These are phyloP conservation scores for Macrolepiota fuliginosa DNA, from an alignment of 768 basidiomycete genomes.

Conservation along the genomic window DNA sequence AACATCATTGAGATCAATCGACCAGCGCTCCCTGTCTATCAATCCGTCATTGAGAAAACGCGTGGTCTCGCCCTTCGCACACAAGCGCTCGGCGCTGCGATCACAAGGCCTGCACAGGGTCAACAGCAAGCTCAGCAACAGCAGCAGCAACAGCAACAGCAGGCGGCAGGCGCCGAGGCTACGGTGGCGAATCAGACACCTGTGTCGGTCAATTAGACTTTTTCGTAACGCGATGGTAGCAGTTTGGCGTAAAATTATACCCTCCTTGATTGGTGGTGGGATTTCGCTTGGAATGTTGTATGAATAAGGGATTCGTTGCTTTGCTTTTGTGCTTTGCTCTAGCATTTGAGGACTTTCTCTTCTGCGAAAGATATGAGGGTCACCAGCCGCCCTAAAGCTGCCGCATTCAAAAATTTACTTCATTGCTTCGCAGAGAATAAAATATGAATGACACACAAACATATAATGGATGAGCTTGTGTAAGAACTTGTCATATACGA, in stretches of 20 bases:
- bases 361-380: no score
- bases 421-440: no score
- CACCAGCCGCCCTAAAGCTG: no score
- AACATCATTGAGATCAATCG: conserved; percentile 97
- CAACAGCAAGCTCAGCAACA: conserved; percentile 12
- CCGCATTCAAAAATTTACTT: no score
- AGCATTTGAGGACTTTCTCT: not conserved
- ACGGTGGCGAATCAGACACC: not conserved
- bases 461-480: no score
- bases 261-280: not conserved
- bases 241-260: not conserved
- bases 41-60: conserved; percentile 93
- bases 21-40: conserved; percentile 86
- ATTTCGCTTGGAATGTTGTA: not conserved
- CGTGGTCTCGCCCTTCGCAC: conserved; percentile 89
- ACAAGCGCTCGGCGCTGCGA: conserved; percentile 82
- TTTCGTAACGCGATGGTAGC: not conserved
- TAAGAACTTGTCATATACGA: no score
- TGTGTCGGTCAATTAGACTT: conserved; percentile 3
- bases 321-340: not conserved
- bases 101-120: conserved; percentile 34
- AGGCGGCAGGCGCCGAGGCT: not conserved
- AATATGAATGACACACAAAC: no score
- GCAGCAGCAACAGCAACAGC: conserved; percentile 12
- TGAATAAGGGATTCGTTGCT: not conserved